Evolutionary conservation across 1,139 yeast species (phyloP), one percentile per base, ranked within the genome.

Genomic region (Debaryomyces nepalensis): DNA sequence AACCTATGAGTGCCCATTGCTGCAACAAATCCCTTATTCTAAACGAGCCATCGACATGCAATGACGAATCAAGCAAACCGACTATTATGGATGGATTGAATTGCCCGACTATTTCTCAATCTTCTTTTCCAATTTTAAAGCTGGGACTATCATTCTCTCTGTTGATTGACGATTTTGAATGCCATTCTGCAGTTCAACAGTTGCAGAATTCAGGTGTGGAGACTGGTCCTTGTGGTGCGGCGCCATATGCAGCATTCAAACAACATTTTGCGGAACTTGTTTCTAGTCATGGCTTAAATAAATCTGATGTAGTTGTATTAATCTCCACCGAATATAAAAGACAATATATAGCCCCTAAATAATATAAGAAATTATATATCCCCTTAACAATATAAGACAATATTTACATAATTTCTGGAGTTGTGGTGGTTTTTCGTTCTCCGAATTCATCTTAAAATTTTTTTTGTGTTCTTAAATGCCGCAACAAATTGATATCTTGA

Each of bases 151-250:
- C 30, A 2, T 26, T 6, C n/a, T 26, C 30, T 12, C 30, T 26
- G 30, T 2, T 26, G 15, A 26, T 26, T 14, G 30, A 14, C n/a
- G 30, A 26, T 10, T 16, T 4, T 14, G 30, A 14, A 26, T 26
- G 30, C 8, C 30, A 26, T 26, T 26, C 3, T 5, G 30, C 30
- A 12, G 18, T 26, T 26, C 15, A 26, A 12, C 18, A 26, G 2
- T 26, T 26, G 6, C n/a, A 3, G 11, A 8, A 14, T 4, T 26
- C 15, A 9, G 30, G 30, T 12, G 15, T 26, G 8, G 19, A 11
- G 15, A 26, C 30, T 4, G 30, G 30, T 7, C 29, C 29, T 11
- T 26, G 29, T 26, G 29, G 29, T 26, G 29, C 30, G 12, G 30
- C 30, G 10, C 18, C 30, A 5, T 26, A 26, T 26, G 30, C 30